These are phyloP conservation scores for Macrophomina pseudophaseolina DNA, from an alignment of 2,329 filamentous ascomycete species.

Conservation along the genomic window DNA sequence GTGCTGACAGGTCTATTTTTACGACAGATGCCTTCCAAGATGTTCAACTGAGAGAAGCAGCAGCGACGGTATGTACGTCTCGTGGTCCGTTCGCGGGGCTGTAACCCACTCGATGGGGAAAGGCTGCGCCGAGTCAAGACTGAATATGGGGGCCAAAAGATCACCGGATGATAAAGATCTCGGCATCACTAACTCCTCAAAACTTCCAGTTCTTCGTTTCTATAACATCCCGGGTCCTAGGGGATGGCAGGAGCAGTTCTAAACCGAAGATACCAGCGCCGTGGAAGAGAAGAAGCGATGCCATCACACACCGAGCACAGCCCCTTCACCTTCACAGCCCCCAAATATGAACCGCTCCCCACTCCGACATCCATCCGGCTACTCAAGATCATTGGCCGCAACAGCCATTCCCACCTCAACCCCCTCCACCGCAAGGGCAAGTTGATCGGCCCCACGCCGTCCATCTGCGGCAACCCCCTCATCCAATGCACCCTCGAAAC, in stretches of 20 bases:
- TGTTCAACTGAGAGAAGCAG: no score
- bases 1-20: no score
- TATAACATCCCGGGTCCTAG: no score
- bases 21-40: no score
- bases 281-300: neutral
- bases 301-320: neutral
- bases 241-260: no score
- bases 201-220: no score
- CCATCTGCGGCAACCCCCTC: slow-evolving; percentile 1
- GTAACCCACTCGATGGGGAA: neutral
- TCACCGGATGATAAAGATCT: no score
- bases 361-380: slow-evolving; percentile 11
- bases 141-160: neutral
- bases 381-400: slow-evolving; percentile 15
- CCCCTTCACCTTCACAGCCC: slow-evolving; percentile 4
- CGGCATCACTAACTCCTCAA: no score
- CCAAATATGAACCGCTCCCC: neutral
- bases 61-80: neutral
- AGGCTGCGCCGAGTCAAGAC: neutral
- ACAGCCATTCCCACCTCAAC: neutral
- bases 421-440: neutral
- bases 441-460: neutral
- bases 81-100: neutral
- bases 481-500: neutral
- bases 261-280: no score